Conservation (phyloP, 1,139 yeast genomes). For the Arxiozyma slooffiae region DNA sequence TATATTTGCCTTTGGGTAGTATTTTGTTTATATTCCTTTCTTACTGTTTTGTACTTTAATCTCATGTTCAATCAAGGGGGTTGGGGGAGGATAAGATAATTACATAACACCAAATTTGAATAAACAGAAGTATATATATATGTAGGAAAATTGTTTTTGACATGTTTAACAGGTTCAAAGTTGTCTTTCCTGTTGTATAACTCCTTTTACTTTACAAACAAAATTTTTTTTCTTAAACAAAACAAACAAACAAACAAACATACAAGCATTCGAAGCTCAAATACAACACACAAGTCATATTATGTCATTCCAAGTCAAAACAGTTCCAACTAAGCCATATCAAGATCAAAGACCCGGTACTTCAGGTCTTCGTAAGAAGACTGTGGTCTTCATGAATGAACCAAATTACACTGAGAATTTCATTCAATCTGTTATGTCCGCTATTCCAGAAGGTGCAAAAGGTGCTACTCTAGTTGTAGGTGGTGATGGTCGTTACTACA, state of each 20-base stretch:
- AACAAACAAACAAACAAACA: background rate
- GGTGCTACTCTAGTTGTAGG: conserved; percentile 81
- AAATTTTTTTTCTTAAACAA: too few relatives aligned
- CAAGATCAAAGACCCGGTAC: conserved; percentile 96
- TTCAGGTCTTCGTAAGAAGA: conserved; percentile 90
- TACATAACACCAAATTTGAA: background rate
- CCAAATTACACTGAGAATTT: conserved; percentile 86
- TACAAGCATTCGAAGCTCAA: background rate
- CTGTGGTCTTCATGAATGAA: conserved; percentile 63
- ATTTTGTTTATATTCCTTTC: background rate
- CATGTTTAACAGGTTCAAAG: background rate
- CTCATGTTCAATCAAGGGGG: background rate
- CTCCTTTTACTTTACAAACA: too few relatives aligned
- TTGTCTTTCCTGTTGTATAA: background rate
- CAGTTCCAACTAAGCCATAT: conserved; percentile 55
- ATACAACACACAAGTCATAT: background rate
- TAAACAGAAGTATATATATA: too few relatives aligned
- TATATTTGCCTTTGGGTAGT: background rate
- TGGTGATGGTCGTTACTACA: conserved; percentile 94
- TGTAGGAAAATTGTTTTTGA: background rate
- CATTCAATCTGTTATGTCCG: conserved; percentile 71
- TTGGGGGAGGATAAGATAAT: background rate
- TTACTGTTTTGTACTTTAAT: background rate
- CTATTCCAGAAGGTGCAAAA: conserved; percentile 82
- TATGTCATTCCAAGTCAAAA: conserved; percentile 19